Conservation (phyloP, 345 rosid species). For the Kandelia obovata region DNA sequence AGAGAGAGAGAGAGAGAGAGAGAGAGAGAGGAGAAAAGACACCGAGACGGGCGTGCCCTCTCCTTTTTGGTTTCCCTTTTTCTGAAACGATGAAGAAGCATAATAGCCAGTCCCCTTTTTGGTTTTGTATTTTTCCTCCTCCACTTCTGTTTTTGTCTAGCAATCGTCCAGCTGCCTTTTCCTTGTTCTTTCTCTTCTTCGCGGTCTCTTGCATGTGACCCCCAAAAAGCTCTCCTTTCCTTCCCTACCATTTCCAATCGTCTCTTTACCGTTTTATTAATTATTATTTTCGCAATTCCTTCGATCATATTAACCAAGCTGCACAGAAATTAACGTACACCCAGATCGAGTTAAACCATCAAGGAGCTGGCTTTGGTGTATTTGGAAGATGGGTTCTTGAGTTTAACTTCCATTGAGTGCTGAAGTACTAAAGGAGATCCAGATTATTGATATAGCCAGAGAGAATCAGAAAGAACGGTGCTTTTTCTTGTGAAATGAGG, state of each 20-base stretch:
- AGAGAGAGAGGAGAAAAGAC: background rate
- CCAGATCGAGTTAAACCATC: constrained; percentile 25
- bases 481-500: constrained; percentile 43
- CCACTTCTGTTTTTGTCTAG: constrained; percentile 15
- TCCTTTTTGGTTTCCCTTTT: constrained; percentile 10
- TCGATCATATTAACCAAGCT: no score
- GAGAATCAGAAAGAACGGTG: constrained; percentile 6
- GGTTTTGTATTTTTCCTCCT: no score
- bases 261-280: background rate
- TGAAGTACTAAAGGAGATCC: constrained; percentile 26
- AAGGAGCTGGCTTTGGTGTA: constrained; percentile 28
- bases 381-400: constrained; percentile 35
- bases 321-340: constrained; percentile 2
- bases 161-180: constrained; percentile 30
- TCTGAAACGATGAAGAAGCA: constrained; percentile 11
- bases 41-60: background rate
- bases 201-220: constrained; percentile 28
- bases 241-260: background rate
- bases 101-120: constrained; percentile 23
- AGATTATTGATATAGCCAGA: background rate
- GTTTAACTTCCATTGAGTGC: constrained; percentile 17
- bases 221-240: background rate
- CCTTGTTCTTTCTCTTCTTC: constrained; percentile 10
- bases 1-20: background rate
- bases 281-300: background rate